Base-by-base conservation (phyloP, 768 basidiomycete genomes). In the Thelephora ganbajun region DNA sequence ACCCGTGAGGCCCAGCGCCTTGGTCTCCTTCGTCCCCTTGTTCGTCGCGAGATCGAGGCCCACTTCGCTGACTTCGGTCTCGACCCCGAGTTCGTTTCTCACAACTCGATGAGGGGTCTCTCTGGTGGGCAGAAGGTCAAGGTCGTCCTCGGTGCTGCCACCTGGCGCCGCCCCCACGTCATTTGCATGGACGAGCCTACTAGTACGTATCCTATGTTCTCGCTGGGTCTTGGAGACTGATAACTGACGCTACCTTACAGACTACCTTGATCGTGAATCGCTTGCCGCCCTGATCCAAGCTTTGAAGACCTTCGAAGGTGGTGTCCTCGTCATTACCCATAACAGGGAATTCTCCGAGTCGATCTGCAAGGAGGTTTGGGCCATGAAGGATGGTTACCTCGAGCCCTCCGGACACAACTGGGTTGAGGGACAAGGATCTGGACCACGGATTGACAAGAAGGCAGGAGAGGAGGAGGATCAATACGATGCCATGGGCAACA, bases 221-320 rank as follows among this genome's bases (percentile, higher is more conserved):
- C 14, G 49, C 48, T 36, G 5, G 12, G 5, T 4, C 6, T 13
- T 7, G 33, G 18, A 9, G 2, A 23, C 48, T 46, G 20, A 34
- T 59, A 6, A 56, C 50, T 33, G 53, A 30, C 43, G 41, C 35
- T 42, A n/a, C n/a, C n/a, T 39, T 51, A 33, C 59, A 83, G 84
- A 99, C 77, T 99, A 98, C 74, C 82, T 99, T 66, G 96, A 98
- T 73, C 88, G 96, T 65, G 96, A 99, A 70, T 99, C 96, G 54
- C 81, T 99, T 58, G 96, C 96, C 56, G 96, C 96, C 33, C 82
- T 99, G 66, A 99, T 99, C 62, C 86, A 92, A 59, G 96, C 94
- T 7, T 79, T 99, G 70, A 96, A 97, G 79, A 75, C 76, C 65
- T 98, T 97, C 68, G 91, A 94, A 69, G 96, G 94, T 65, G 94